phyloP scores from a whole-genome alignment of 257 asterid genomes.

The Nicotiana otophora region DNA sequence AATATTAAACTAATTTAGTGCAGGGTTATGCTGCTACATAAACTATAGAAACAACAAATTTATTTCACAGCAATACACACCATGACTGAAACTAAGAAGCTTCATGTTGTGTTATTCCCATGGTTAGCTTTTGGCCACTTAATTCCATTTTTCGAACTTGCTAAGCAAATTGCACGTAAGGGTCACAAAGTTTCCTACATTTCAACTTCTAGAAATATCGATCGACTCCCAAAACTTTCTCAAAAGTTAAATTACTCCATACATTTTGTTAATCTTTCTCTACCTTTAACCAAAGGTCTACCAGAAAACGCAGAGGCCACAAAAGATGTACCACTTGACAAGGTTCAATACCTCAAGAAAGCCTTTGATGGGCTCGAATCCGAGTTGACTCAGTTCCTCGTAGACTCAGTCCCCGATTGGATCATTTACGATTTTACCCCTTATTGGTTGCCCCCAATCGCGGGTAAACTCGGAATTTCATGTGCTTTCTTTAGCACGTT shows the following conservation, averaged over 20 bases:
- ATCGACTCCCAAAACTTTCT: constrained; percentile 50
- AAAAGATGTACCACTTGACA: constrained; percentile 15
- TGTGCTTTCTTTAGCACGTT: constrained; percentile 16
- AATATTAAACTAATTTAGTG: neutral
- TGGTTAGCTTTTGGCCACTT: constrained; percentile 71
- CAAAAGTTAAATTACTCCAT: constrained; percentile 22
- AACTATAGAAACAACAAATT: neutral
- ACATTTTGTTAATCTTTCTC: constrained; percentile 27
- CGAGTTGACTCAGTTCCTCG: constrained; percentile 14
- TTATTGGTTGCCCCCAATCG: constrained; percentile 24
- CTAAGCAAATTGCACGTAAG: constrained; percentile 39
- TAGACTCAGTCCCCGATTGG: constrained; percentile 26
- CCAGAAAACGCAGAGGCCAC: constrained; percentile 30
- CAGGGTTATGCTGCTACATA: neutral
- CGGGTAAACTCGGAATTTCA: constrained; percentile 8
- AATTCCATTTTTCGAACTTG: constrained; percentile 37
- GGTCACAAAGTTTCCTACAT: constrained; percentile 48
- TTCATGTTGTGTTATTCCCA: constrained; percentile 50
- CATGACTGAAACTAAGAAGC: constrained; percentile 16
- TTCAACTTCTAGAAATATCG: constrained; percentile 48
- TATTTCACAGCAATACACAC: neutral
- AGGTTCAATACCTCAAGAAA: constrained; percentile 28
- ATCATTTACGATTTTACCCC: constrained; percentile 21
- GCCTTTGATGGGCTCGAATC: constrained; percentile 28
- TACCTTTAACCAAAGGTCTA: constrained; percentile 22